Conservation (phyloP, 495 filamentous ascomycete species). For the Astrothelium subdiscretum region DNA sequence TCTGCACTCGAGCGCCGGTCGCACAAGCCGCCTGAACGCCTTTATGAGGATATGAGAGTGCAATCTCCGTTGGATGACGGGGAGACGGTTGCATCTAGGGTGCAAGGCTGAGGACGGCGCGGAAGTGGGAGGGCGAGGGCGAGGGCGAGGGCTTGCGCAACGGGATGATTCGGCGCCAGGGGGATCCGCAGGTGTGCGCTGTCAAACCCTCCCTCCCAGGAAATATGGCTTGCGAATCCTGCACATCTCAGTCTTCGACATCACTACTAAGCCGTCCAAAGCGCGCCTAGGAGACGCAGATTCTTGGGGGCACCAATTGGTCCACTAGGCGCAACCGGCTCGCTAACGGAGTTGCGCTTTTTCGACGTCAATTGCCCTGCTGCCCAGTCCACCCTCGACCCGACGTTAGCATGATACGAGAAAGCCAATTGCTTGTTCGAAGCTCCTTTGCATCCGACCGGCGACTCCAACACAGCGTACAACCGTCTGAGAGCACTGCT, state of each 20-base stretch:
- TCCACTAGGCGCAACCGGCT: background rate
- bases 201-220: background rate
- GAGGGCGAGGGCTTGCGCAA: background rate
- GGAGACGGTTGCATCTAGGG: background rate
- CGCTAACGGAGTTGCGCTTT: background rate
- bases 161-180: background rate
- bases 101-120: background rate
- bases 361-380: background rate
- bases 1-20: background rate
- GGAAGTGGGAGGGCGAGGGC: background rate
- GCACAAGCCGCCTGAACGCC: too few species aligned
- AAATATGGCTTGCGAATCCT: background rate
- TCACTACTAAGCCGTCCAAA: background rate
- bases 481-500: background rate
- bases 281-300: background rate
- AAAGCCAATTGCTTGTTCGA: background rate
- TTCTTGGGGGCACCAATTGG: background rate
- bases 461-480: background rate
- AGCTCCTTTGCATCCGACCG: background rate
- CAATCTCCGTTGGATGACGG: background rate
- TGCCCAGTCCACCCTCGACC: background rate
- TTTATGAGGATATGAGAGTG: too few species aligned
- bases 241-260: background rate
- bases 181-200: conserved; percentile 1
- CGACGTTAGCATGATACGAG: background rate